Evolutionary conservation across 805 yeast genomes (phyloP).

Genomic region (Saccharomycopsis malanga): DNA sequence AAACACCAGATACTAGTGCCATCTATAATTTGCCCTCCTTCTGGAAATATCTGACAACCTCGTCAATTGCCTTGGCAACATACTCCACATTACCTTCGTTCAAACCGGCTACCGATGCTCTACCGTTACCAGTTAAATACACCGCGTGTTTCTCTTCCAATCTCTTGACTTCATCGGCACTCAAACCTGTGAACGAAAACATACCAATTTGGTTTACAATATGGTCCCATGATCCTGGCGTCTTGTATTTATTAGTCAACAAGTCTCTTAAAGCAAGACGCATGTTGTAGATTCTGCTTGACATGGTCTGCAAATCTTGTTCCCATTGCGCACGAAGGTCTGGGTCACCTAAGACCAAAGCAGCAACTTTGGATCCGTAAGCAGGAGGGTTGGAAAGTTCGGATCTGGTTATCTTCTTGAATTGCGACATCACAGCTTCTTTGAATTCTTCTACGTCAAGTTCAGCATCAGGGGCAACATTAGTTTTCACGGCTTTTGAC

Average conservation of each 20-base stretch:
- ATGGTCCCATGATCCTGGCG: constrained; percentile 76
- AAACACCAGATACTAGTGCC: no score
- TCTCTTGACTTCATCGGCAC: constrained; percentile 58
- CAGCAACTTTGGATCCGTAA: constrained; percentile 87
- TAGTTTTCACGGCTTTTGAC: background rate
- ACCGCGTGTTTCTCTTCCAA: constrained; percentile 68
- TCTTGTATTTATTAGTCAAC: constrained; percentile 43
- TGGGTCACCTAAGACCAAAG: constrained; percentile 58
- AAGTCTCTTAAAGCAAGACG: constrained; percentile 56
- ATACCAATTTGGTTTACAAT: constrained; percentile 87
- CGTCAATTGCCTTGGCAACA: constrained; percentile 54
- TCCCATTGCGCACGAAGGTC: constrained; percentile 69
- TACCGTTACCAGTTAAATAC: constrained; percentile 84
- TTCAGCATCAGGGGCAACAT: constrained; percentile 13
- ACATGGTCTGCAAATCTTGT: constrained; percentile 69
- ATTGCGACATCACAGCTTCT: constrained; percentile 60
- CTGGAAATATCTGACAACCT: constrained; percentile 33
- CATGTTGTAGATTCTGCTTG: constrained; percentile 68
- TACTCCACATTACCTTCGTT: constrained; percentile 73
- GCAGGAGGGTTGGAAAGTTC: constrained; percentile 91
- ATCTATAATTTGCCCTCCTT: no score
- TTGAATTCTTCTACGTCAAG: constrained; percentile 30
- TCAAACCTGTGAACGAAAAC: constrained; percentile 89
- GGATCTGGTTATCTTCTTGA: constrained; percentile 78
- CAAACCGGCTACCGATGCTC: constrained; percentile 87